Base-by-base conservation (phyloP, 805 yeast species). In the Wickerhamomyces alni region DNA sequence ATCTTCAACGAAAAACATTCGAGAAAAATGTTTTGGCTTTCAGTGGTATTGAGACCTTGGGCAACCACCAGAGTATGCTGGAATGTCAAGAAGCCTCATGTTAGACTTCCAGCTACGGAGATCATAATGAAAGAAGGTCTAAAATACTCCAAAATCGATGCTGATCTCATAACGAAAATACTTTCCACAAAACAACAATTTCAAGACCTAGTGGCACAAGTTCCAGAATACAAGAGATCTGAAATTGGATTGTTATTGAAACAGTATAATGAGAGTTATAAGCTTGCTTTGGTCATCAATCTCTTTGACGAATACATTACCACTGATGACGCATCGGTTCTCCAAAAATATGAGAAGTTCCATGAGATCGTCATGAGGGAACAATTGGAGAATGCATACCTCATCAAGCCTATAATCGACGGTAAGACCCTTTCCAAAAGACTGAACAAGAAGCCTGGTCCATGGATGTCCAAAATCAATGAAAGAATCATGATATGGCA, bases 371-470 rank as follows among this genome's bases (percentile, higher is more conserved):
- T 55, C 5, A 25, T 24, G 7, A 33, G 39, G 4, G 50, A 51
- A 24, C 22, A 40, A 0, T 22, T 54, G 17, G 43, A 46, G 8
- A 43, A 45, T 2, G 78, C 72, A 0, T 69, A 75, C 52, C 55
- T 51, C 0, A 43, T 82, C 41, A 83, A 77, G 52, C 85, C 91
- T 2, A 47, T 86, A 7, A 59, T 89, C 11, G 87, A 86, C 58
- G 95, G 99, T 13, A 87, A 84, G 49, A 73, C 75, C 33, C 59
- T 91, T 33, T 63, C 73, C 37, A 61, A 65, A 32, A 59, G 66
- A 17, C 59, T 84, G 22, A 62, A 69, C 17, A 65, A 67, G 40
- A 83, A 82, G 53, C 86, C 91, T 0, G 99, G 99, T 0, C 88
- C 89, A 6, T 88, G 97, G 96, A 69, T 91, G 72, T 68, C 75